Base-by-base conservation (phyloP, 1,139 yeast species). In the Sugiyamaella xylanicola region DNA sequence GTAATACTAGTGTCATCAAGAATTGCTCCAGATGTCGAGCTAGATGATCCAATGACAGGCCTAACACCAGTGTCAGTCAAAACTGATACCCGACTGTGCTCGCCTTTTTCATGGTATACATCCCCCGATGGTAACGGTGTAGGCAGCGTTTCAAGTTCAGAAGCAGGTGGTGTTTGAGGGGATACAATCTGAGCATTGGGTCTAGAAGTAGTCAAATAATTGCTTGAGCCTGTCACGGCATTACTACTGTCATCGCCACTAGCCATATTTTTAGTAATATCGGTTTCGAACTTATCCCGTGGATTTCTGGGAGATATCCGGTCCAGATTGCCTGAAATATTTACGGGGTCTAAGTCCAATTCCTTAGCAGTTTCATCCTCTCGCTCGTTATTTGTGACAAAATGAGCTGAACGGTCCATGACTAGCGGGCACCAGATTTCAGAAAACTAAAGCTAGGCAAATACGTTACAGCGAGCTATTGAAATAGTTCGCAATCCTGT, bases 61-160 rank as follows among this genome's bases (percentile, higher is more conserved):
- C n/a, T n/a, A n/a, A n/a, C n/a, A n/a, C n/a, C n/a, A n/a, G n/a
- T n/a, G n/a, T n/a, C n/a, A n/a, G 13, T 20, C 48, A 17, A 45
- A 9, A 7, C 11, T 37, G 19, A 16, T 8, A 32, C 17, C 21
- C 49, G 15, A 16, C 21, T 43, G 15, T 39, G 46, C 16, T 41
- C 49, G 19, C 20, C 42, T 20, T 41, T 36, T 13, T 51, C 59
- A 17, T 51, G 54, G 27, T 56, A 54, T 5, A 59, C 58, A 40
- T 52, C 52, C 13, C 63, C 64, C 2, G 64, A 61, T 15, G 63
- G 63, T 25, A 61, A 45, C 22, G 64, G 64, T 13, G 64, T 61
- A 21, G 64, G 64, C 15, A 61, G 52, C n/a, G 51, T 39, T n/a
- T 37, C 47, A 22, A 22, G 36, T n/a, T 51, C 54, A 4, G 53